A percentile compares a stretch with the other conserved stretches of the same genome.
Conservation (phyloP, 2,329 filamentous ascomycete species). For the Penicillium sp. region DNA sequence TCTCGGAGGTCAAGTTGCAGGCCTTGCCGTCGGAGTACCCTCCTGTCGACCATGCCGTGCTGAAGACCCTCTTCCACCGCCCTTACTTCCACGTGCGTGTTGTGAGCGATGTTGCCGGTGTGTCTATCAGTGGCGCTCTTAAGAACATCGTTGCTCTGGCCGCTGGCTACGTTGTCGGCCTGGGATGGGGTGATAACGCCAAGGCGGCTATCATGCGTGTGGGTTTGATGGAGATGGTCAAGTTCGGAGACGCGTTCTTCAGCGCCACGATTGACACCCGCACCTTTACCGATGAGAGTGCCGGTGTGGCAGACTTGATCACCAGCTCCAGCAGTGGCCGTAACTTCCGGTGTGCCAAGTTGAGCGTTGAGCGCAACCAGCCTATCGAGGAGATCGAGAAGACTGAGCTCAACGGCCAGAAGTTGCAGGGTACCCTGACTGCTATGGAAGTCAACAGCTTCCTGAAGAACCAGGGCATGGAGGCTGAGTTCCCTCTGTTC, state of each 20-base stretch:
- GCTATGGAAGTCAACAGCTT: conserved; percentile 87
- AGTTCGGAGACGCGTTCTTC: conserved; percentile 91
- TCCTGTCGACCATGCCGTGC: conserved; percentile 71
- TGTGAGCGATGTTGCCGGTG: conserved; percentile 89
- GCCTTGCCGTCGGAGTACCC: conserved; percentile 75
- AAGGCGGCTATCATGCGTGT: conserved; percentile 98
- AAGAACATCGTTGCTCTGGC: conserved; percentile 96
- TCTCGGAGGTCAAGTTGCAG: conserved; percentile 61
- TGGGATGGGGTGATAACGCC: conserved; percentile 96
- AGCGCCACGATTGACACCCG: conserved; percentile 65
- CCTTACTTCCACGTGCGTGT: conserved; percentile 96
- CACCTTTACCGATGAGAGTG: conserved; percentile 95
- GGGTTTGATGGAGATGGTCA: conserved; percentile 90
- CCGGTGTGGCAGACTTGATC: conserved; percentile 89
- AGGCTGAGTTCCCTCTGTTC: conserved; percentile 82
- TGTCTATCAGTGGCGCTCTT: conserved; percentile 84
- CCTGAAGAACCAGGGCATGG: conserved; percentile 65
- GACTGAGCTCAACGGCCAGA: conserved; percentile 88
- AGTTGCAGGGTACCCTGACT: conserved; percentile 87
- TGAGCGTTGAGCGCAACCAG: conserved; percentile 69
- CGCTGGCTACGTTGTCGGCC: conserved; percentile 87
- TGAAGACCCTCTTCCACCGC: conserved; percentile 82
- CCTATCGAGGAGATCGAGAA: conserved; percentile 79
- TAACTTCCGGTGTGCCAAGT: conserved; percentile 88
- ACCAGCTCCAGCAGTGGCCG: conserved; percentile 85